These are phyloP conservation scores for Platanus orientalis DNA, from an alignment of 164 flowering plant genomes.

Conservation along the genomic window DNA sequence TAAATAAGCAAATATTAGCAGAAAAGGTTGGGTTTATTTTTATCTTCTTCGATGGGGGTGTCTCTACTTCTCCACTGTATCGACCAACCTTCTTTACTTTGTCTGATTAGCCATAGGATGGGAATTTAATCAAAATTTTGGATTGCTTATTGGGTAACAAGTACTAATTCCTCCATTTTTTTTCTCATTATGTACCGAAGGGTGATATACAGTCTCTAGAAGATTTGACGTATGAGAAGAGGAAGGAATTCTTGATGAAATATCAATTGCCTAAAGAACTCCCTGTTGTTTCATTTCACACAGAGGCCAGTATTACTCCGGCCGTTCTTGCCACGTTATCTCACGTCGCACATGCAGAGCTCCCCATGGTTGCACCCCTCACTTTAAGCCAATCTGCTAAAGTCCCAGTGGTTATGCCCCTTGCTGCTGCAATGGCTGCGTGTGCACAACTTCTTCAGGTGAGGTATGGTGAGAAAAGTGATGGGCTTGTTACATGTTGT, in stretches of 20 bases:
- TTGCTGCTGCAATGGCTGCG: conserved; percentile 94
- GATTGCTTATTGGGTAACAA: neutral
- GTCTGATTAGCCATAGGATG: too few species aligned
- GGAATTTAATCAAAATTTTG: too few species aligned
- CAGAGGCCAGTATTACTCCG: conserved; percentile 82
- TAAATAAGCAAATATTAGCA: too few species aligned
- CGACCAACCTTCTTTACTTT: too few species aligned
- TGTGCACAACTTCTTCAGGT: conserved; percentile 81
- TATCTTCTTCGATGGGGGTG: too few species aligned
- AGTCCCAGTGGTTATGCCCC: conserved; percentile 82
- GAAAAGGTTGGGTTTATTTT: too few species aligned
- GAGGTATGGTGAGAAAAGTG: conserved; percentile 88
- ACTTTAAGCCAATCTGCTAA: conserved; percentile 48
- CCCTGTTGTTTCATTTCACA: conserved; percentile 82
- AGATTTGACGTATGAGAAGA: conserved; percentile 82
- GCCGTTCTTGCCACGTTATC: conserved; percentile 77
- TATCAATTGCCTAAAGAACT: conserved; percentile 68
- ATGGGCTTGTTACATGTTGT: conserved; percentile 91
- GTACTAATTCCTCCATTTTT: neutral
- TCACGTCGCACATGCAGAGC: conserved; percentile 92
- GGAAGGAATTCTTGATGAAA: conserved; percentile 69
- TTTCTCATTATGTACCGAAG: conserved; percentile 33
- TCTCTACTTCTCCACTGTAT: too few species aligned
- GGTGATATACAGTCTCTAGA: conserved; percentile 89
- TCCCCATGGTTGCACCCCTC: conserved; percentile 56